Percentiles rank a stretch among this genome's conserved stretches.
Conservation (phyloP, 495 filamentous ascomycete genomes). For the Xylaria curta region DNA sequence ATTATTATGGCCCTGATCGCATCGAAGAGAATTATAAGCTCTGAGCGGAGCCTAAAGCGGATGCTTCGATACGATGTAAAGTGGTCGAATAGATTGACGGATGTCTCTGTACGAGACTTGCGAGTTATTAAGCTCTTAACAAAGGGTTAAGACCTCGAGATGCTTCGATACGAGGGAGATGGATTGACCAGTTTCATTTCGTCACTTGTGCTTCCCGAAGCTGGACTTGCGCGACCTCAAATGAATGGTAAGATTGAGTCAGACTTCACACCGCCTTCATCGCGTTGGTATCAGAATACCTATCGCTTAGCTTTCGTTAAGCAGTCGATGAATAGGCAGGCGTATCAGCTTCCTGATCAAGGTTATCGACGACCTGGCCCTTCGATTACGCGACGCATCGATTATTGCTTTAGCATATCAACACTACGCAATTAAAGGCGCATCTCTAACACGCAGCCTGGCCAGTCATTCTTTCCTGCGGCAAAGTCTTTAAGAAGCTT, state of each 20-base stretch:
- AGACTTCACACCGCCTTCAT: background rate
- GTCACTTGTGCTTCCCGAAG: no score
- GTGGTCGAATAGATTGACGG: no score
- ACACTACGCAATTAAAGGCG: background rate
- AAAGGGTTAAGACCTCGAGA: no score
- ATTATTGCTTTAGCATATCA: background rate
- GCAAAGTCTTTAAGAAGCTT: background rate
- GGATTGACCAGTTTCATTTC: no score
- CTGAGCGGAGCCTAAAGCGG: no score
- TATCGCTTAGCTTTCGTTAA: background rate
- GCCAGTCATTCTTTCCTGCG: background rate
- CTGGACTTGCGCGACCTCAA: no score
- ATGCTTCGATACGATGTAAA: no score
- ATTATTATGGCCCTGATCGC: no score
- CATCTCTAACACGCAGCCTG: constrained; percentile 1
- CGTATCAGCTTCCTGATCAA: background rate
- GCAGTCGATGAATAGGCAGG: background rate
- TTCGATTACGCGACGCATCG: background rate
- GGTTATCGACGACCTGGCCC: background rate
- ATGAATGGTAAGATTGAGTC: background rate
- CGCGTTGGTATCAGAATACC: background rate
- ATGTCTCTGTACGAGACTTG: no score
- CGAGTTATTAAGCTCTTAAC: no score
- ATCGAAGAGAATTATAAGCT: no score
- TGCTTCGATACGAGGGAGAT: no score